Conservation (phyloP, 345 rosid species). For the Iberis pinnata region DNA sequence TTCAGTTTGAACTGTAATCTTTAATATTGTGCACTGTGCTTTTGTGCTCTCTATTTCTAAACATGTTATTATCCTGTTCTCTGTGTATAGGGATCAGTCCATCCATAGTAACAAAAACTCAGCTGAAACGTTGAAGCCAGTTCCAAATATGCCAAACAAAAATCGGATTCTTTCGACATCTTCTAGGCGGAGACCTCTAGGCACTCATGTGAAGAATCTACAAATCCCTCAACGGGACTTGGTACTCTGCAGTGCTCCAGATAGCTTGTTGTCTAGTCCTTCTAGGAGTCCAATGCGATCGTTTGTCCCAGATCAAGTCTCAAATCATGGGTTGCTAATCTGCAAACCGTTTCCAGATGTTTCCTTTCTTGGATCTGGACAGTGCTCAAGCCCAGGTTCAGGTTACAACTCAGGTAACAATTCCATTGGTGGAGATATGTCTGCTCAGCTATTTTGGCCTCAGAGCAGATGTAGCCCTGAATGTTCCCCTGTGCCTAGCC, state of each 20-base stretch:
- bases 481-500: constrained; percentile 90
- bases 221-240: constrained; percentile 57
- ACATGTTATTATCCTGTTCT: constrained; percentile 25
- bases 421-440: constrained; percentile 91
- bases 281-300: constrained; percentile 91
- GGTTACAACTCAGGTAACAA: constrained; percentile 94
- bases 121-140: constrained; percentile 61
- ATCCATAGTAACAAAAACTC: constrained; percentile 35
- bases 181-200: constrained; percentile 50
- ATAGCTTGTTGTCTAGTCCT: constrained; percentile 97
- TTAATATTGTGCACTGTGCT: not conserved
- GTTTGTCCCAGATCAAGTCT: constrained; percentile 54
- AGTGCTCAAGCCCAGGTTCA: constrained; percentile 96
- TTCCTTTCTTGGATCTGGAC: constrained; percentile 79
- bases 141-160: constrained; percentile 34
- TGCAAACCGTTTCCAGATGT: constrained; percentile 74
- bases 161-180: constrained; percentile 47
- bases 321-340: constrained; percentile 57
- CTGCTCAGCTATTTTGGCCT: constrained; percentile 84
- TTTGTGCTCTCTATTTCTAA: constrained; percentile 7
- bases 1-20: constrained; percentile 4
- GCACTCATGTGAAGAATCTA: constrained; percentile 54
- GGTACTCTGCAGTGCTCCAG: constrained; percentile 73
- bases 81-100: constrained; percentile 48
- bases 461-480: constrained; percentile 95